Evolutionary conservation across 2,329 filamentous ascomycete genomes (phyloP).

Genomic region (Pseudogymnoascus verrucosus): DNA sequence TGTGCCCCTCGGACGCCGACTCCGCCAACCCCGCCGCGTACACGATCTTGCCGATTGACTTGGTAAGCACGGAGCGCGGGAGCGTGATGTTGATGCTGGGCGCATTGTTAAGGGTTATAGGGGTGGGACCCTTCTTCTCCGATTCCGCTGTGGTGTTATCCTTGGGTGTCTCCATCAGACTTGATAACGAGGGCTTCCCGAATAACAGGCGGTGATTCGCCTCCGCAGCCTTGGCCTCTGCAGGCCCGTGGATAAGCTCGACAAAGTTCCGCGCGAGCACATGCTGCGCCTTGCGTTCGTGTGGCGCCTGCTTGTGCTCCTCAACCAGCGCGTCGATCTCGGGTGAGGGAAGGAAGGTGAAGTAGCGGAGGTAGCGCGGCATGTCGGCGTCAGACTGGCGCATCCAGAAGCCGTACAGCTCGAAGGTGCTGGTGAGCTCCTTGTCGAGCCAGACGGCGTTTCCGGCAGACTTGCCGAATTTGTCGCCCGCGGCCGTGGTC

Average conservation of each 20-base stretch:
- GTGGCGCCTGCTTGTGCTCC: conserved; percentile 58
- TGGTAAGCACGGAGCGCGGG: conserved; percentile 47
- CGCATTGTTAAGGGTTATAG: conserved; percentile 36
- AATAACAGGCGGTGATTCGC: conserved; percentile 45
- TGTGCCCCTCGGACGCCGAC: conserved; percentile 50
- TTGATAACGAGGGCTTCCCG: conserved; percentile 23
- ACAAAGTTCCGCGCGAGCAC: conserved; percentile 74
- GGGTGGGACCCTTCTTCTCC: conserved; percentile 4
- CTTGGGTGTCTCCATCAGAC: conserved; percentile 8
- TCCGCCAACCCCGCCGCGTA: conserved; percentile 49
- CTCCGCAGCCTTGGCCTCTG: conserved; percentile 56
- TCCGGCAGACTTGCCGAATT: conserved; percentile 90
- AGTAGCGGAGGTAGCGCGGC: conserved; percentile 73
- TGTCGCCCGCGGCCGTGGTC: conserved; percentile 75
- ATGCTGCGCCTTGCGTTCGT: conserved; percentile 73
- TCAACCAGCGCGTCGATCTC: conserved; percentile 62
- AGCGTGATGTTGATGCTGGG: conserved; percentile 49
- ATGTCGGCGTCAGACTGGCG: conserved; percentile 74
- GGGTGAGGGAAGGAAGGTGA: conserved; percentile 74
- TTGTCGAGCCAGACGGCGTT: conserved; percentile 91
- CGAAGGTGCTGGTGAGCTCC: conserved; percentile 71
- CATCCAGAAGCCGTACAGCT: conserved; percentile 87
- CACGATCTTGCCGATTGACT: conserved; percentile 52
- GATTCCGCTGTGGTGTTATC: conserved; percentile 9
- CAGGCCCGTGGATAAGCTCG: conserved; percentile 64